A percentile compares a stretch with the other conserved stretches of the same genome.
These are phyloP conservation scores for Gloeopeniophorella convolvens DNA, from an alignment of 768 basidiomycete species.

Conservation along the genomic window DNA sequence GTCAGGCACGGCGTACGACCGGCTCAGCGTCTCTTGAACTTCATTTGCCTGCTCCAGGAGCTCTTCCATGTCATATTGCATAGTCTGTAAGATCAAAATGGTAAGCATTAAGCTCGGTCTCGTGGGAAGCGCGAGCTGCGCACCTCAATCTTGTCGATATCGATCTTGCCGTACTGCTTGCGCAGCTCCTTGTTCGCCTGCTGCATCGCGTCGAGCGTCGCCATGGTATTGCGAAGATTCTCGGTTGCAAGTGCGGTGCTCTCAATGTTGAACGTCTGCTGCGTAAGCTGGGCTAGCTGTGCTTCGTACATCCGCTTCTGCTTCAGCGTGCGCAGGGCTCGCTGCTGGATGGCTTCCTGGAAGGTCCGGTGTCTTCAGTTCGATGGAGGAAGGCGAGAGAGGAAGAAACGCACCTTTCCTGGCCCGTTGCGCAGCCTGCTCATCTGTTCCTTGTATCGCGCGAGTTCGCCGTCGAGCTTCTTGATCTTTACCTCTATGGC, in stretches of 20 bases:
- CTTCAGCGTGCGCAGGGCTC: slow-evolving; percentile 88
- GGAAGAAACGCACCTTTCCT: slow-evolving; percentile 64
- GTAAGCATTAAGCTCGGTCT: not conserved
- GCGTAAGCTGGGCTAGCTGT: slow-evolving; percentile 83
- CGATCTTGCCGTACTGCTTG: slow-evolving; percentile 95
- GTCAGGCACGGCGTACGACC: slow-evolving; percentile 95
- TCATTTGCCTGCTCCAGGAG: slow-evolving; percentile 95
- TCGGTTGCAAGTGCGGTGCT: slow-evolving; percentile 93
- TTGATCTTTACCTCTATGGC: slow-evolving; percentile 94
- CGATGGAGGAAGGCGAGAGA: not conserved
- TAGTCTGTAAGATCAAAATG: slow-evolving; percentile 44
- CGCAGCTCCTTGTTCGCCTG: slow-evolving; percentile 92
- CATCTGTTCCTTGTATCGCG: slow-evolving; percentile 94
- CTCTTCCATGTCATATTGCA: slow-evolving; percentile 99
- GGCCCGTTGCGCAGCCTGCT: slow-evolving; percentile 87
- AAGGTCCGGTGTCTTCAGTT: not conserved
- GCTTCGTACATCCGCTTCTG: slow-evolving; percentile 96
- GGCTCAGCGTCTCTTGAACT: slow-evolving; percentile 88
- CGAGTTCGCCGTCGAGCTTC: slow-evolving; percentile 92
- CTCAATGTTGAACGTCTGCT: slow-evolving; percentile 99
- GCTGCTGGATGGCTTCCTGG: slow-evolving; percentile 86
- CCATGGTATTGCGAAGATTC: slow-evolving; percentile 98
- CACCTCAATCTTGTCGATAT: slow-evolving; percentile 98
- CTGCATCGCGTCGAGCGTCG: slow-evolving; percentile 95
- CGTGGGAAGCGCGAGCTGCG: slow-evolving; percentile 19